These are phyloP conservation scores for Hypoxylon sp. DNA, from an alignment of 2,329 filamentous ascomycete species.

Conservation along the genomic window DNA sequence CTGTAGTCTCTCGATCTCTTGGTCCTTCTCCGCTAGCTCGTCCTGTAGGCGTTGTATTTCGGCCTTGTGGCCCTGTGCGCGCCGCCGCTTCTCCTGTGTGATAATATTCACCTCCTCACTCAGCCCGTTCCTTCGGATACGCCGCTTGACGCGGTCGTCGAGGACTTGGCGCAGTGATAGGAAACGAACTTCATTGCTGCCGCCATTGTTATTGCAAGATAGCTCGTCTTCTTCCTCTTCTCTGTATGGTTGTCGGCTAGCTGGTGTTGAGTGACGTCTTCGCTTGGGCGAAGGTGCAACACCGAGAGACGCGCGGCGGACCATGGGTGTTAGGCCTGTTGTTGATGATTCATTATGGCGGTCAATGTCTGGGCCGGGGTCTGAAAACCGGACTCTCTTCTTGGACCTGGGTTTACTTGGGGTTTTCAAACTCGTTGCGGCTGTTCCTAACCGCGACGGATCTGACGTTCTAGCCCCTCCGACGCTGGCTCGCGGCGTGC, in stretches of 20 bases:
- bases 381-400: slow-evolving; percentile 72
- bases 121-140: slow-evolving; percentile 68
- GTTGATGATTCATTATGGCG: slow-evolving; percentile 51
- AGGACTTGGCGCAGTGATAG: slow-evolving; percentile 68
- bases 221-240: slow-evolving; percentile 40
- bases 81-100: slow-evolving; percentile 62
- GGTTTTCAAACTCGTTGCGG: slow-evolving; percentile 46
- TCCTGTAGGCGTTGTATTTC: slow-evolving; percentile 66
- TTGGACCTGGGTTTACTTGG: slow-evolving; percentile 55
- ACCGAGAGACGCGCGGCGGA: slow-evolving; percentile 65
- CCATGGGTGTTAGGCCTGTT: slow-evolving; percentile 72
- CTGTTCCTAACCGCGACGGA: slow-evolving; percentile 40
- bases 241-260: slow-evolving; percentile 31
- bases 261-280: slow-evolving; percentile 64
- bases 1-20: slow-evolving; percentile 67
- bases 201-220: slow-evolving; percentile 42
- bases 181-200: slow-evolving; percentile 60
- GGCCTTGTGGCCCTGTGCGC: slow-evolving; percentile 57
- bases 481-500: slow-evolving; percentile 63
- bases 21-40: slow-evolving; percentile 66
- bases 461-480: slow-evolving; percentile 39
- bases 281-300: slow-evolving; percentile 54
- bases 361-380: slow-evolving; percentile 63
- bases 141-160: slow-evolving; percentile 66
- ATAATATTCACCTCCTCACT: slow-evolving; percentile 72